Evolutionary conservation across 202 grass and related monocot genomes (phyloP), one percentile per base, ranked within the genome.

Genomic region (Schoenoplectus tabernaemontani): DNA sequence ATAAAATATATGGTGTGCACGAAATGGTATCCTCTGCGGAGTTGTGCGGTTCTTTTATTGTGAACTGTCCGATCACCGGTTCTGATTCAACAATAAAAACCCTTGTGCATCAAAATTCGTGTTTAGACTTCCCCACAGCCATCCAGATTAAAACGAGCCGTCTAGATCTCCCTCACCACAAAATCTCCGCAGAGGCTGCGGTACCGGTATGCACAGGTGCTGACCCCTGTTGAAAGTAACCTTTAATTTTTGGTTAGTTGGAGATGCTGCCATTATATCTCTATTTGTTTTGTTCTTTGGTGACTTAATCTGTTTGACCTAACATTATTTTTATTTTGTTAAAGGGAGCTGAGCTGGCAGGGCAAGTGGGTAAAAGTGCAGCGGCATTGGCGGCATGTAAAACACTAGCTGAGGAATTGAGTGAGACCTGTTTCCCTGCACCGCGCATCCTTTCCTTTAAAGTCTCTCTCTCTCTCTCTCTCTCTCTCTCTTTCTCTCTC

Each of bases 381-480:
- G 89, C 95, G 60, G 84, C 88, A 87, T 86, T 98, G 90, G 95
- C 89, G 59, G 95, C 95, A 67, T 98, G 95, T 69, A 93, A 84
- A 77, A 98, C 91, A 50, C 81, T 98, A 80, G 91, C 91, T 39
- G 95, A 98, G 87, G 95, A 98, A 76, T 84, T 98, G 7, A 90
- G 89, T 5, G 95, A 91, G 46, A 82, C 88, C 38, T 91, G 91
- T 39, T 98, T 98, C 84, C 95, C 91, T 48, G 95, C 95, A 89
- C 95, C 95, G 33, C 87, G 88, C 71, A 98, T 98, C 84, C 95
- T 98, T 82, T 86, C 95, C 69, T 95, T 98, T 85, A 95, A 93
- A 86, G 95, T 98, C 46, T 75, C 86, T 87, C 87, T 85, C 12
- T 63, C 69, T 0, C 56, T n/a, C 81, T 37, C n/a, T n/a, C n/a